Percentiles rank a stretch among this genome's conserved stretches.
These are phyloP conservation scores for Corymbia calophylla DNA, from an alignment of 441 rosid species.

Conservation along the genomic window DNA sequence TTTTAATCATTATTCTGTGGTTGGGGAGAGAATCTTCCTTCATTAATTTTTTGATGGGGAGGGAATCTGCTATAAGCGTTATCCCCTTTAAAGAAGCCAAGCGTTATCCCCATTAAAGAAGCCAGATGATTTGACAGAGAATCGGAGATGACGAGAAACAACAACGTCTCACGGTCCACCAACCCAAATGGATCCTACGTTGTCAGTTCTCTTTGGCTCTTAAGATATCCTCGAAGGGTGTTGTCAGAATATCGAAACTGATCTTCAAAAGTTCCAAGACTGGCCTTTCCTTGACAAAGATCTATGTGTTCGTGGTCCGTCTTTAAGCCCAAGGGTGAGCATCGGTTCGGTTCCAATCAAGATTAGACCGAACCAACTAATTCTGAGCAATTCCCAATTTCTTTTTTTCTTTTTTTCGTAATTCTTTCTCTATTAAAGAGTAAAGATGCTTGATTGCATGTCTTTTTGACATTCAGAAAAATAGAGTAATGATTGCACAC, in stretches of 20 bases:
- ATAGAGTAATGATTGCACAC: background rate
- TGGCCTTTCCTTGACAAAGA: background rate
- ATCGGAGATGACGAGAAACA: background rate
- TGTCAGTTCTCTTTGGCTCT: background rate
- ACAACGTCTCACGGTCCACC: background rate
- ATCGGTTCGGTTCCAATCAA: background rate
- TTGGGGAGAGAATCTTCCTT: background rate
- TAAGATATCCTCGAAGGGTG: background rate
- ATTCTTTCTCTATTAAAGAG: background rate
- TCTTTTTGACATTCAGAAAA: background rate
- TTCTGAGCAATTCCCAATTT: rapidly evolving
- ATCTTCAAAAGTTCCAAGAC: background rate
- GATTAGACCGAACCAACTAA: rapidly evolving
- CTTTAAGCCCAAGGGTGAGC: background rate
- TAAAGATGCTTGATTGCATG: background rate
- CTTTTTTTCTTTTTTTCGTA: background rate
- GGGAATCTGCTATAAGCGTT: background rate
- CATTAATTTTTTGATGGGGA: background rate
- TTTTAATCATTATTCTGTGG: background rate
- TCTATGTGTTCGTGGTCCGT: background rate
- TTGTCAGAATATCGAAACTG: background rate
- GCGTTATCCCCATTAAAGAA: background rate
- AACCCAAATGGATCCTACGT: background rate
- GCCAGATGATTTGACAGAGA: background rate
- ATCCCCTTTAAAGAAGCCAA: background rate